These are phyloP conservation scores for Tetracladium marchalianum DNA, from an alignment of 495 filamentous ascomycete genomes.

Conservation along the genomic window DNA sequence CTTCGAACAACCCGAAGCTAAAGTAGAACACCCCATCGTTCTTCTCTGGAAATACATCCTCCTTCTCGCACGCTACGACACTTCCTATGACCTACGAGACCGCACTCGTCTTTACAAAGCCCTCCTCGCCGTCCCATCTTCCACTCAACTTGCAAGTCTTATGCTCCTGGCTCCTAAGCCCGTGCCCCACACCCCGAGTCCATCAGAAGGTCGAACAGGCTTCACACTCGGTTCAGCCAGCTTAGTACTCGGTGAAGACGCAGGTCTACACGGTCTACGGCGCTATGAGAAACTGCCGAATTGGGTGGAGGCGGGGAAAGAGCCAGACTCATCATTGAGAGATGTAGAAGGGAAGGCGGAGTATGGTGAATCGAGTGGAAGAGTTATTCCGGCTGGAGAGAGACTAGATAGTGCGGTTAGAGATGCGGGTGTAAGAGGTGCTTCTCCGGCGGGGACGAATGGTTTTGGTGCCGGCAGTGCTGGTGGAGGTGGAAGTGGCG, in stretches of 20 bases:
- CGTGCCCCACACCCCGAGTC: conserved; percentile 75
- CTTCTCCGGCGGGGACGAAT: conserved; percentile 15
- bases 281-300: conserved; percentile 73
- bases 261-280: conserved; percentile 54
- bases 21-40: conserved; percentile 56
- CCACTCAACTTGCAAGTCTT: conserved; percentile 77
- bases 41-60: conserved; percentile 78
- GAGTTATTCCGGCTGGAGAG: conserved; percentile 48
- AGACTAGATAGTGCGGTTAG: conserved; percentile 46
- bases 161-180: conserved; percentile 91
- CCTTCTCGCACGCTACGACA: conserved; percentile 80
- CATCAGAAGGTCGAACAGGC: conserved; percentile 66
- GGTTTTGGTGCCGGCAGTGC: conserved; percentile 8
- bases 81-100: conserved; percentile 89
- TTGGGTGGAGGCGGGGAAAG: conserved; percentile 73
- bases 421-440: conserved; percentile 5
- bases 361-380: conserved; percentile 27
- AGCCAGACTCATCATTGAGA: conserved; percentile 69
- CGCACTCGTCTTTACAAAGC: conserved; percentile 79
- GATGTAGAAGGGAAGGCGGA: conserved; percentile 31
- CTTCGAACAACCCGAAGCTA: conserved; percentile 18
- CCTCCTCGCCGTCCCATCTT: conserved; percentile 61
- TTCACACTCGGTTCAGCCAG: conserved; percentile 75
- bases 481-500: background rate
- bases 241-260: conserved; percentile 69